Conservation (phyloP, 1,284 basidiomycete species). For the Rhodotorula sp. region DNA sequence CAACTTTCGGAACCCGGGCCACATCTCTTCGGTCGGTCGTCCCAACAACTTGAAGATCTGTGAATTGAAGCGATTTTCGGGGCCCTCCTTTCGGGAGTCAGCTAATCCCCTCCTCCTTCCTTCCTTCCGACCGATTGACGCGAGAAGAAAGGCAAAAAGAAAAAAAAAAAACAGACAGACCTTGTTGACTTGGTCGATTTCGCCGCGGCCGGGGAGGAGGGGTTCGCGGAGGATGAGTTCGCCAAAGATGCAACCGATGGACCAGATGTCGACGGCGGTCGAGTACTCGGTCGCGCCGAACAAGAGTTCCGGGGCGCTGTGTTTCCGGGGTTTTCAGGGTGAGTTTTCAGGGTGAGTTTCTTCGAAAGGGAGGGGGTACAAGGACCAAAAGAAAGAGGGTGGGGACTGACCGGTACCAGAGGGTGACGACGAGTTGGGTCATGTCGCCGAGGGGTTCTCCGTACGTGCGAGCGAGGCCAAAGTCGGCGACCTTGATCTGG, state of each 20-base stretch:
- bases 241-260: conserved; percentile 98
- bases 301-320: conserved; percentile 89
- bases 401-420: conserved; percentile 83
- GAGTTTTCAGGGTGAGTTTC: not conserved
- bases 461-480: conserved; percentile 90
- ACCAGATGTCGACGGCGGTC: conserved; percentile 98
- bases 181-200: conserved; percentile 87
- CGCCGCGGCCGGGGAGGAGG: conserved; percentile 90
- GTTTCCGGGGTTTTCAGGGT: not conserved
- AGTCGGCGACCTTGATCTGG: conserved; percentile 97
- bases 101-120: too few relatives aligned
- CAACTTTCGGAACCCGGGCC: conserved; percentile 77
- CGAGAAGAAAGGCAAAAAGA: too few relatives aligned
- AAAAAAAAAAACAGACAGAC: conserved; percentile 48
- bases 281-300: conserved; percentile 89
- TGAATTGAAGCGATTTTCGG: too few relatives aligned
- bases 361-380: accelerated
- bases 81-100: too few relatives aligned
- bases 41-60: conserved; percentile 86
- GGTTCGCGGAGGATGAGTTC: conserved; percentile 92
- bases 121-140: too few relatives aligned
- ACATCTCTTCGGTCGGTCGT: conserved; percentile 74
- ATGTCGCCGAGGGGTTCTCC: conserved; percentile 94
- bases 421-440: conserved; percentile 94
- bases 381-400: not conserved